Evolutionary conservation across 2,329 filamentous ascomycete genomes (phyloP).

Genomic region (Elsinoe necatrix): DNA sequence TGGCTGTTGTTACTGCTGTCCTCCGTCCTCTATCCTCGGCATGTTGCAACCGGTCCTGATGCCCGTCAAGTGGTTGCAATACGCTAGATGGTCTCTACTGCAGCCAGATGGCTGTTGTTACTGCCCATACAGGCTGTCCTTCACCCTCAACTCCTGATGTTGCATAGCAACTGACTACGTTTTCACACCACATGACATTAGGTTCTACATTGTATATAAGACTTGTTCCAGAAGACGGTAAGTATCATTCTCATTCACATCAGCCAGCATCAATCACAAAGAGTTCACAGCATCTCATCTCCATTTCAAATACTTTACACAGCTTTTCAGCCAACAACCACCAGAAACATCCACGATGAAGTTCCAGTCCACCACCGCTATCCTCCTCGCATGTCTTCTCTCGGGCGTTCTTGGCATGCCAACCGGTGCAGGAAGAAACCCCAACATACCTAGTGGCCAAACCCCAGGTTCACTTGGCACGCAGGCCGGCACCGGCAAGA

Average conservation of each 20-base stretch:
- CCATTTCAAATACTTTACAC: background rate
- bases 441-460: background rate
- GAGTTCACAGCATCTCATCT: background rate
- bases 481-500: background rate
- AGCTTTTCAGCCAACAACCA: background rate
- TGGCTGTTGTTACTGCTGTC: background rate
- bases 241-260: background rate
- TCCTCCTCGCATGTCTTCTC: background rate
- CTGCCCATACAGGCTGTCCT: too few species aligned
- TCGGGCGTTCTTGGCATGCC: background rate
- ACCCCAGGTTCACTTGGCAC: background rate
- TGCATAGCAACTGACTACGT: background rate
- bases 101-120: too few species aligned
- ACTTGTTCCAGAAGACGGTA: background rate
- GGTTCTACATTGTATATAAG: background rate
- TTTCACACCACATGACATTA: background rate
- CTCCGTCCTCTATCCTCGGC: background rate
- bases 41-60: background rate
- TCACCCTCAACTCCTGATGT: background rate
- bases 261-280: background rate
- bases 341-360: background rate
- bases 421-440: background rate
- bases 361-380: background rate
- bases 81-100: background rate
- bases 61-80: background rate